Evolutionary conservation across 2,329 filamentous ascomycete species (phyloP).

Genomic region (Grosmannia huntii): DNA sequence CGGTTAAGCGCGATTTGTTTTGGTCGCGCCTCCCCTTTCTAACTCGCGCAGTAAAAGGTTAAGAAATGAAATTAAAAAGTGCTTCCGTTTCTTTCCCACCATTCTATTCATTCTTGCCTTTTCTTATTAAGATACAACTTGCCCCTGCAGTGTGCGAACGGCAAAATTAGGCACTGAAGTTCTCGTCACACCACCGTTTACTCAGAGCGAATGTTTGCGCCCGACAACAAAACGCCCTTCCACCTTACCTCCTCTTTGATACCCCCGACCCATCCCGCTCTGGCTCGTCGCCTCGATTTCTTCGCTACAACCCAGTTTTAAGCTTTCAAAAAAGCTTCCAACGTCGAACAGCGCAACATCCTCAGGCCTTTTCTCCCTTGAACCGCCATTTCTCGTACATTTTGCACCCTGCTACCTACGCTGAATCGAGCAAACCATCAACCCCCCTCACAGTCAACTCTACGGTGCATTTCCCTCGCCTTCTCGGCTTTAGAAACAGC

Average conservation of each 20-base stretch:
- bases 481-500: not conserved
- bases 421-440: not conserved
- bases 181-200: not conserved
- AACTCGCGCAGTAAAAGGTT: not conserved
- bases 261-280: not conserved
- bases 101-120: not conserved
- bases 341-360: not conserved
- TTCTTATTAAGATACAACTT: too few species aligned
- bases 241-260: not conserved
- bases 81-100: not conserved
- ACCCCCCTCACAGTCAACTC: not conserved
- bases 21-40: constrained; percentile 4
- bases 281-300: not conserved
- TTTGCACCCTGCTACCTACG: not conserved
- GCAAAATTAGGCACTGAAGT: not conserved
- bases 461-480: not conserved
- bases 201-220: not conserved
- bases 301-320: not conserved
- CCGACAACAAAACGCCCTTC: not conserved
- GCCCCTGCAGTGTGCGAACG: not conserved
- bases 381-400: too few species aligned
- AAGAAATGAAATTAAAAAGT: not conserved
- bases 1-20: not conserved
- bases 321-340: not conserved
- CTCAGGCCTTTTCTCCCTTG: not conserved